These are phyloP conservation scores for Tulasnella sp. DNA, from an alignment of 768 basidiomycete genomes.

Conservation along the genomic window DNA sequence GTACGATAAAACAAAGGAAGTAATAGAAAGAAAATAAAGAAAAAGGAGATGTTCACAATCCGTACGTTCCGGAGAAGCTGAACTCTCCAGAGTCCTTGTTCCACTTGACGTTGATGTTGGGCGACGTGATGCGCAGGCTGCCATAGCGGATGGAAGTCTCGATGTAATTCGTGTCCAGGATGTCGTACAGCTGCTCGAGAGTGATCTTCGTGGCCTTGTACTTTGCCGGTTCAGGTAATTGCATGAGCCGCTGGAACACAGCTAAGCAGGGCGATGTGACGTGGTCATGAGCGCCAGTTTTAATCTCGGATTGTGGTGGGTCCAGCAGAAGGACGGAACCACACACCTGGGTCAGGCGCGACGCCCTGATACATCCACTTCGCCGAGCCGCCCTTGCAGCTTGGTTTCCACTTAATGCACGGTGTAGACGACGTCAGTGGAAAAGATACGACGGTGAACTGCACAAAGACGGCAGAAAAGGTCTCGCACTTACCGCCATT, in stretches of 20 bases:
- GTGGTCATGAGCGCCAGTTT: not conserved
- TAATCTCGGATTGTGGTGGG: not conserved
- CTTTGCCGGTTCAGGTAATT: conserved; percentile 1
- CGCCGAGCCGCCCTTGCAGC: conserved; percentile 13
- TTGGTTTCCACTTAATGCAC: not conserved
- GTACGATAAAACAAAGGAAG: not conserved
- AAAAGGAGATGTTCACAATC: not conserved
- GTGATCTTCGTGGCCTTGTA: conserved; percentile 13
- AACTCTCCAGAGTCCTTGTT: conserved; percentile 25
- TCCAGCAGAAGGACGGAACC: not conserved
- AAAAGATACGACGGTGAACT: not conserved
- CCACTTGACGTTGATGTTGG: conserved; percentile 13
- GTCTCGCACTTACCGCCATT: not conserved
- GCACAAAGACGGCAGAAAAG: not conserved
- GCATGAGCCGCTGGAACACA: conserved; percentile 17
- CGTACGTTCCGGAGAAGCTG: conserved; percentile 15
- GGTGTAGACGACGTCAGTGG: not conserved
- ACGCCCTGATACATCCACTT: conserved; percentile 19
- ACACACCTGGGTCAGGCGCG: conserved; percentile 2
- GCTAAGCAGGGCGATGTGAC: not conserved
- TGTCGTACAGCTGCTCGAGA: not conserved
- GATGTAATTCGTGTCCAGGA: not conserved
- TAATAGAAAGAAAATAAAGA: not conserved
- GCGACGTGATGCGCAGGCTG: conserved; percentile 1
- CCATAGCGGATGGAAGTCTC: conserved; percentile 10